Conservation (phyloP, 2,329 filamentous ascomycete genomes). For the Tolypocladium tundrense region DNA sequence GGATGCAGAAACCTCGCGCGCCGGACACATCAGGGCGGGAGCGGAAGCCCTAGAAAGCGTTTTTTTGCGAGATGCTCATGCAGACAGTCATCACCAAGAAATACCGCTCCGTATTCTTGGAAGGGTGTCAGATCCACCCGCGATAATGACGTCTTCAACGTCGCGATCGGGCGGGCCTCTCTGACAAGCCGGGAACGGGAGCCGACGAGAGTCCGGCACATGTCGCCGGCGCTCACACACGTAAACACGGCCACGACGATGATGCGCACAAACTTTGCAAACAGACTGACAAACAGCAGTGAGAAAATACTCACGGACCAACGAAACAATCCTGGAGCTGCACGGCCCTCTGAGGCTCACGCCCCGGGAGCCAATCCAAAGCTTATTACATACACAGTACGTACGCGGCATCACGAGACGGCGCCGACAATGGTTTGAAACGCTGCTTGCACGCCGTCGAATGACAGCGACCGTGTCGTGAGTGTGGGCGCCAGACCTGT, state of each 20-base stretch:
- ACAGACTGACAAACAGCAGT: not conserved
- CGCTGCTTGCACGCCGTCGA: not conserved
- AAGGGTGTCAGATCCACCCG: not conserved
- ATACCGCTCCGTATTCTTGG: not conserved
- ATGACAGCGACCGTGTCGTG: constrained; percentile 4
- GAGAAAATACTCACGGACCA: not conserved
- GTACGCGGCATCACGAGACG: not conserved
- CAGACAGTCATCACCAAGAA: not conserved
- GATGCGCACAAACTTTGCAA: not conserved
- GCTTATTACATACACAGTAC: not conserved
- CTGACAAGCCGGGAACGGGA: not conserved
- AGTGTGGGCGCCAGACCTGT: constrained; percentile 8
- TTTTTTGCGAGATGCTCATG: not conserved
- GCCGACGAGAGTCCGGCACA: not conserved
- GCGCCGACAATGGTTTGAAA: not conserved
- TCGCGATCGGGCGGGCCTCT: not conserved
- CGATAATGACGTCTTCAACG: not conserved
- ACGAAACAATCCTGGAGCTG: not conserved
- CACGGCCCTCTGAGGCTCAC: not conserved
- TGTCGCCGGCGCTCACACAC: not conserved
- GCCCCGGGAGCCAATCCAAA: not conserved
- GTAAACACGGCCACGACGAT: not conserved
- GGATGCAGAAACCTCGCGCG: not conserved
- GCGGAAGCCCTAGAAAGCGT: not conserved
- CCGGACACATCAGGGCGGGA: not conserved